Evolutionary conservation across 495 filamentous ascomycete species (phyloP).

Genomic region (Talaromyces ruber): DNA sequence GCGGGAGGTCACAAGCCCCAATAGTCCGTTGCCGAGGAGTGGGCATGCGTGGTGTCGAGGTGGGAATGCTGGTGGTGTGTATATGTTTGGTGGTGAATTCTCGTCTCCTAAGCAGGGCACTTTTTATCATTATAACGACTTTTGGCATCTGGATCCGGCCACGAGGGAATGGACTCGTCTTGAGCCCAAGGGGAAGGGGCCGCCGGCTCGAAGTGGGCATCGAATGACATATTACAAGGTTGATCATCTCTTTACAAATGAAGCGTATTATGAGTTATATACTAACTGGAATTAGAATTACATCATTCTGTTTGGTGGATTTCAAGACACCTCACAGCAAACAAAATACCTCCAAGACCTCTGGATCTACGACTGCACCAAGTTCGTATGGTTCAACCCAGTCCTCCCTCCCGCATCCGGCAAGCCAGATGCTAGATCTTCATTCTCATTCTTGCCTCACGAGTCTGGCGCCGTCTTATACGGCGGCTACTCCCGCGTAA

Average conservation of each 20-base stretch:
- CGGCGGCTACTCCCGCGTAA: conserved; percentile 89
- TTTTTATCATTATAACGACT: conserved; percentile 98
- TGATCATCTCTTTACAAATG: too few species aligned
- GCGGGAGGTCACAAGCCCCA: conserved; percentile 80
- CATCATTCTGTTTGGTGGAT: conserved; percentile 71
- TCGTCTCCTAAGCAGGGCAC: conserved; percentile 90
- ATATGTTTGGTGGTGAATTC: conserved; percentile 82
- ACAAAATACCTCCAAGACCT: conserved; percentile 77
- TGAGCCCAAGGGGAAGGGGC: conserved; percentile 78
- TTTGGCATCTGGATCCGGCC: conserved; percentile 81
- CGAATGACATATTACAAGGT: conserved; percentile 90
- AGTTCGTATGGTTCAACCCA: conserved; percentile 70
- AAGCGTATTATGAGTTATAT: too few species aligned
- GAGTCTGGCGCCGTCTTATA: conserved; percentile 82
- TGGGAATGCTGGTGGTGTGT: conserved; percentile 77
- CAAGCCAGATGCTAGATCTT: conserved; percentile 83
- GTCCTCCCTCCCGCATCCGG: conserved; percentile 61
- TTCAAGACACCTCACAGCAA: conserved; percentile 89
- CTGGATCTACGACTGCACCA: conserved; percentile 62
- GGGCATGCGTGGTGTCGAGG: conserved; percentile 90
- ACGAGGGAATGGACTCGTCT: conserved; percentile 83
- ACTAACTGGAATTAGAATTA: conserved; percentile 41
- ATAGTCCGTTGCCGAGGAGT: conserved; percentile 81
- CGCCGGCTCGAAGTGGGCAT: conserved; percentile 86
- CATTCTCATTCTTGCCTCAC: conserved; percentile 84